phyloP scores from a whole-genome alignment of 129 eudicot species.

The Arctium minus region DNA sequence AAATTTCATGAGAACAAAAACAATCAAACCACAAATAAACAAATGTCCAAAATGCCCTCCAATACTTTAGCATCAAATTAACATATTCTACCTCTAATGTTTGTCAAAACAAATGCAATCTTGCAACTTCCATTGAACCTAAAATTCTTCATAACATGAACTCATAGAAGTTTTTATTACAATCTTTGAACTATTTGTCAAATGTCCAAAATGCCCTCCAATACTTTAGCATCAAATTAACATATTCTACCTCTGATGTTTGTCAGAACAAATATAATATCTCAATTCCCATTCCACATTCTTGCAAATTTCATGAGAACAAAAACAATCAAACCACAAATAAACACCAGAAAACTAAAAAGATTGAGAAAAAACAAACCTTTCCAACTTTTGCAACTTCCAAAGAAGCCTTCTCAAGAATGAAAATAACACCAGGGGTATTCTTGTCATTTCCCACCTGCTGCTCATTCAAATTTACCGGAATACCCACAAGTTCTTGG shows the following conservation, averaged over 20 bases:
- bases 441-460: slow-evolving; percentile 34
- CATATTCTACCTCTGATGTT: not conserved
- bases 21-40: not conserved
- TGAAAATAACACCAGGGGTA: slow-evolving; percentile 59
- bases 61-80: no score
- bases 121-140: no score
- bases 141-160: no score
- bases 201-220: not conserved
- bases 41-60: no score
- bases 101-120: no score
- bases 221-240: not conserved
- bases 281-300: not conserved
- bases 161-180: no score
- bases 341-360: not conserved
- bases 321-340: not conserved
- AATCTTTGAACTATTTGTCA: no score
- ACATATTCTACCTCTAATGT: no score
- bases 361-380: slow-evolving; percentile 36
- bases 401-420: slow-evolving; percentile 85
- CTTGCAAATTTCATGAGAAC: not conserved
- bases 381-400: slow-evolving; percentile 97
- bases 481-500: slow-evolving; percentile 67
- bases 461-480: slow-evolving; percentile 41
- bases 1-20: not conserved
- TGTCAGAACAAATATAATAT: not conserved